Evolutionary conservation across 352 stramenopile species (phyloP).

Genomic region (Globisporangium sylvaticum): DNA sequence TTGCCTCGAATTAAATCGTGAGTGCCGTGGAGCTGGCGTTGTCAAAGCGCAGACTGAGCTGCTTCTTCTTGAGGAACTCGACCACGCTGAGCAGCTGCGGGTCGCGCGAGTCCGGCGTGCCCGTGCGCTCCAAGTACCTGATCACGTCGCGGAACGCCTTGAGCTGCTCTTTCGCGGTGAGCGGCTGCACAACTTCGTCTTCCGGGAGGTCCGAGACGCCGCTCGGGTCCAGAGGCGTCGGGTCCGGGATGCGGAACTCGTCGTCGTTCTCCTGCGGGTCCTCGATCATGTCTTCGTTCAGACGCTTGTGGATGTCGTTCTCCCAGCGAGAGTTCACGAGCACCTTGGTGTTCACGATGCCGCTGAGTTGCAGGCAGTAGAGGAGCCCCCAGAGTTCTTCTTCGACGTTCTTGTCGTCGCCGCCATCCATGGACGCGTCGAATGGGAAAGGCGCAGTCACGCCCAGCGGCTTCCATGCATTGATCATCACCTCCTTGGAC

Average conservation of each 20-base stretch:
- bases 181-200: slow-evolving; percentile 34
- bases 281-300: slow-evolving; percentile 88
- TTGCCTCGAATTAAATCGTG: slow-evolving; percentile 51
- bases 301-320: slow-evolving; percentile 86
- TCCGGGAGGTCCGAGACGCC: slow-evolving; percentile 25
- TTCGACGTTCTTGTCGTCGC: slow-evolving; percentile 83
- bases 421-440: slow-evolving; percentile 43
- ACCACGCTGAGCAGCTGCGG: slow-evolving; percentile 74
- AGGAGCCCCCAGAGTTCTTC: slow-evolving; percentile 83
- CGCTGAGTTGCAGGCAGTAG: slow-evolving; percentile 82
- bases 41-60: slow-evolving; percentile 83
- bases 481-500: slow-evolving; percentile 71
- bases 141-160: slow-evolving; percentile 87
- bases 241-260: slow-evolving; percentile 76
- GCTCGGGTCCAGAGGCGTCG: slow-evolving; percentile 26
- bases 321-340: slow-evolving; percentile 87
- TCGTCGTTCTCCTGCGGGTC: slow-evolving; percentile 78
- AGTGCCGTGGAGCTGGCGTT: slow-evolving; percentile 80
- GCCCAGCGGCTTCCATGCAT: slow-evolving; percentile 74
- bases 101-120: slow-evolving; percentile 57
- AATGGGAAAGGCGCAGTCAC: slow-evolving; percentile 63
- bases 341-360: slow-evolving; percentile 84
- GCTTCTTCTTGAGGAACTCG: slow-evolving; percentile 87
- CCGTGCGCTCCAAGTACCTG: slow-evolving; percentile 76
- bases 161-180: slow-evolving; percentile 76